Base-by-base conservation (phyloP, 1,284 basidiomycete genomes). In the Earliella scabrosa region DNA sequence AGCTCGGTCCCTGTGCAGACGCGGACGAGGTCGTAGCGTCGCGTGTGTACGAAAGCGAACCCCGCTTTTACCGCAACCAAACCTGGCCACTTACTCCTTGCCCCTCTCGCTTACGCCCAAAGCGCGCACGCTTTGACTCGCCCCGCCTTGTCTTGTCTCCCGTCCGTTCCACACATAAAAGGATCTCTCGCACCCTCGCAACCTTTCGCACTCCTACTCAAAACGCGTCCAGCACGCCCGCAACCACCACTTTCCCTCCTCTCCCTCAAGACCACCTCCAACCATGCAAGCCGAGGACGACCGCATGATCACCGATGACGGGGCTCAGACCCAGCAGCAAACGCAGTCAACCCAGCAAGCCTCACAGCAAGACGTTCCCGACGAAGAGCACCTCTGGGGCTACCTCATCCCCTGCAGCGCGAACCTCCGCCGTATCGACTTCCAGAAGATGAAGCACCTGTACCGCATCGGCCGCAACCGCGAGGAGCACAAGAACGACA, bases 321-420 rank as follows among this genome's bases (percentile, higher is more conserved):
- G 49, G 10, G 44, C 50, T 11, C 45, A 58, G 40, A 72, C 68
- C 10, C 67, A 72, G 53, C 62, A 71, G 49, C 63, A 63, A 39
- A 68, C 68, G 2, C 66, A 70, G 56, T 61, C 68, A 26, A 68
- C 67, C 10, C 67, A 71, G 50, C 68, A 61, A 54, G 63, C 59
- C 13, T 67, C 70, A n/a, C 72, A 73, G 57, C 52, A 41, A 20
- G 45, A 65, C 4, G 58, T 59, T 14, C 63, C 64, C 2, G 52
- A 73, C 54, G 81, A 85, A 54, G 53, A 64, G 1, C 79, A 86
- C 63, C 79, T 89, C 51, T 90, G 86, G 85, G 88, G 87, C 10
- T 86, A 79, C 61, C 77, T 90, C 51, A 80, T 83, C 54, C 87
- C 87, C 7, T 84, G 84, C 67, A 83, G 76, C 60, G 56, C 71